phyloP scores from a whole-genome alignment of 768 basidiomycete genomes.

The Amyloporia xantha region DNA sequence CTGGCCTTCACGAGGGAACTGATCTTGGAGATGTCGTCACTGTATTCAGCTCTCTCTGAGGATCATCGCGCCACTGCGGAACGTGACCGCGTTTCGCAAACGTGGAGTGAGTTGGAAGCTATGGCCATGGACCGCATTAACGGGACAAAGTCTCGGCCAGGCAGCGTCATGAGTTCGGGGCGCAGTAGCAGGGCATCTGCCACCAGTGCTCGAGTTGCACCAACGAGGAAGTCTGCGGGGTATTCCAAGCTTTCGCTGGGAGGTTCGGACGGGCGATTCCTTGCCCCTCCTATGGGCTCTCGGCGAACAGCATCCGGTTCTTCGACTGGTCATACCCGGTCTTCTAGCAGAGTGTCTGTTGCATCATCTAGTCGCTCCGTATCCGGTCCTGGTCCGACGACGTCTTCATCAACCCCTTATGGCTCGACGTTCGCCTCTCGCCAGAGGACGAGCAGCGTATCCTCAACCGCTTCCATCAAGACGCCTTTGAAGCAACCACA shows the following conservation, averaged over 20 bases:
- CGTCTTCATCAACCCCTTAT: conserved; percentile 32
- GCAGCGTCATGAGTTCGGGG: conserved; percentile 60
- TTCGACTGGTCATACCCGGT: conserved; percentile 34
- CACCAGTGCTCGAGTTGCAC: conserved; percentile 12
- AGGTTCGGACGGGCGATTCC: conserved; percentile 35
- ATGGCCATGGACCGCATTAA: conserved; percentile 68
- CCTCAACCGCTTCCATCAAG: conserved; percentile 31
- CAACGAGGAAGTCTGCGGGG: conserved; percentile 24
- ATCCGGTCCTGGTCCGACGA: conserved; percentile 56
- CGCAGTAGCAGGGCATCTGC: conserved; percentile 49
- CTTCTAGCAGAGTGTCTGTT: conserved; percentile 53
- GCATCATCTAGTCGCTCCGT: conserved; percentile 54
- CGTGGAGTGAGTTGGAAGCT: conserved; percentile 74
- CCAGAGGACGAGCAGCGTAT: conserved; percentile 67
- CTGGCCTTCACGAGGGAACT: conserved; percentile 53
- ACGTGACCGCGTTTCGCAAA: conserved; percentile 61
- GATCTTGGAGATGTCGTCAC: conserved; percentile 40
- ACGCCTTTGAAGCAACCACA: conserved; percentile 28
- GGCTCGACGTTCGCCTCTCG: conserved; percentile 77
- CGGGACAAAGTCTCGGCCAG: conserved; percentile 57
- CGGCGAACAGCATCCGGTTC: conserved; percentile 47
- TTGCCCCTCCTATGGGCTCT: conserved; percentile 38
- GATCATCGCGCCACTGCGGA: conserved; percentile 61
- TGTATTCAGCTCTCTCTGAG: conserved; percentile 37
- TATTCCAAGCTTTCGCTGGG: conserved; percentile 35